A percentile compares a stretch with the other conserved stretches of the same genome.
Conservation (phyloP, 441 rosid species). For the Bruguiera hainesii region DNA sequence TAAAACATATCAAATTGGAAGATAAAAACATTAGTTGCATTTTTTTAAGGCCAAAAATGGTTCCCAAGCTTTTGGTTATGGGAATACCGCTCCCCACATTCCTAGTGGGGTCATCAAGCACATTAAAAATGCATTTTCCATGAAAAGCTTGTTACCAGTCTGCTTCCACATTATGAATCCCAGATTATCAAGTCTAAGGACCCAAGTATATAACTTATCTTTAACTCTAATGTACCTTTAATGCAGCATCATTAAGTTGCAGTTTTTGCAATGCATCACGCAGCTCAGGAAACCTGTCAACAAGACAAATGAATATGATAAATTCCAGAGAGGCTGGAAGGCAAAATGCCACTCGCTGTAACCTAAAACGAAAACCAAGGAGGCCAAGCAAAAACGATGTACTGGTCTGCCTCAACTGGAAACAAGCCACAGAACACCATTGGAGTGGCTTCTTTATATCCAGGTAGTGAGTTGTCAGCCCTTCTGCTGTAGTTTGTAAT, state of each 20-base stretch:
- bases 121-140: no score
- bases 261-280: constrained; percentile 97
- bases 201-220: neutral
- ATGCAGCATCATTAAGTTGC: constrained; percentile 95
- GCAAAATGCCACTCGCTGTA: constrained; percentile 6
- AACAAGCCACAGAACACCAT: constrained; percentile 99
- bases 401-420: constrained; percentile 99
- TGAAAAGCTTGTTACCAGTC: neutral
- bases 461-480: constrained; percentile 80
- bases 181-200: neutral
- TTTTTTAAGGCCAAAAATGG: no score
- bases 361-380: constrained; percentile 9
- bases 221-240: constrained; percentile 56
- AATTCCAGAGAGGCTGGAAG: constrained; percentile 13
- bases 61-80: no score
- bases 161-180: neutral
- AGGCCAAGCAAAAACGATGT: constrained; percentile 27
- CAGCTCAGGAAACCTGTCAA: constrained; percentile 73
- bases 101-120: no score
- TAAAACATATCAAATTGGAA: no score
- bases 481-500: constrained; percentile 59
- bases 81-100: no score
- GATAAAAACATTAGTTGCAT: no score
- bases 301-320: constrained; percentile 22
- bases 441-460: constrained; percentile 95